These are phyloP conservation scores for Leccinellum luteum DNA, from an alignment of 768 basidiomycete species.

Conservation along the genomic window DNA sequence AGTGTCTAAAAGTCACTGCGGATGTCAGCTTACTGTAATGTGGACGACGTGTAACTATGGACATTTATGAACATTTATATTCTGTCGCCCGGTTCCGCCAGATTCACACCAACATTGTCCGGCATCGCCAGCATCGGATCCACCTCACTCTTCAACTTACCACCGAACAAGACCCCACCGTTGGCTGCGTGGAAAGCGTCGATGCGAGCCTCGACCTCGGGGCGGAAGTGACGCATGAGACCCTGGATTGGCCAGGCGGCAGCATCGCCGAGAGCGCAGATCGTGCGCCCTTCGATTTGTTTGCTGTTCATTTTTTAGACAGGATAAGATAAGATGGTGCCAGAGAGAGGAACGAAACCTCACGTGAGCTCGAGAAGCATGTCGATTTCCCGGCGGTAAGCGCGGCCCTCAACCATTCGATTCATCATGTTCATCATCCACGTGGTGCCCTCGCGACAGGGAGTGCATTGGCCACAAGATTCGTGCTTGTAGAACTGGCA, in stretches of 20 bases:
- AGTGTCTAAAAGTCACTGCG: too few relatives aligned
- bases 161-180: conserved; percentile 88
- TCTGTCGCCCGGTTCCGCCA: conserved; percentile 42
- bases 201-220: conserved; percentile 89
- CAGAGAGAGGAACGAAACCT: conserved; percentile 22
- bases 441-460: conserved; percentile 91
- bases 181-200: conserved; percentile 68
- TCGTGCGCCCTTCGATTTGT: conserved; percentile 95
- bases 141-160: conserved; percentile 63
- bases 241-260: conserved; percentile 99
- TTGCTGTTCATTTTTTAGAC: conserved; percentile 52
- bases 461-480: conserved; percentile 96
- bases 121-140: conserved; percentile 69
- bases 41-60: background rate
- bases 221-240: conserved; percentile 96
- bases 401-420: conserved; percentile 89
- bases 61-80: conserved; percentile 16
- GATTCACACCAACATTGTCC: conserved; percentile 64
- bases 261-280: conserved; percentile 95
- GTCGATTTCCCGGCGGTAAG: conserved; percentile 92
- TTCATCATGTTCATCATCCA: conserved; percentile 99
- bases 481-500: conserved; percentile 95
- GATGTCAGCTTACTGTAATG: background rate
- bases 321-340: background rate
- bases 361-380: conserved; percentile 96